A percentile compares a stretch with the other conserved stretches of the same genome.
phyloP scores from a whole-genome alignment of 73 alveolate species.

The Paraurostyla sp. region DNA sequence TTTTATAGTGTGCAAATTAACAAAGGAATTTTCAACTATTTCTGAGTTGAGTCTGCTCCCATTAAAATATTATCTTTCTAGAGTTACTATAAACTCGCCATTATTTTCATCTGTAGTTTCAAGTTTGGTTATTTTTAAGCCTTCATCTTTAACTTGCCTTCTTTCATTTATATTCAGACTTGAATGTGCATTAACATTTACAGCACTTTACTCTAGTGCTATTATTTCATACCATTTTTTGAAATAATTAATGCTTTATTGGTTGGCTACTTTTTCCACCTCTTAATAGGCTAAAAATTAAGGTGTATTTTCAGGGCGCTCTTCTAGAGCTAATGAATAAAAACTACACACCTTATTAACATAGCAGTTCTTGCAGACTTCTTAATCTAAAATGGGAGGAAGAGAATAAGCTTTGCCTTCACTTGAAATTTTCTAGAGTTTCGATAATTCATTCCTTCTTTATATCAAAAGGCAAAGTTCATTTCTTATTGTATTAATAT shows the following conservation, averaged over 20 bases:
- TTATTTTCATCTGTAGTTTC: not conserved
- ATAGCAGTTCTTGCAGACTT: conserved; percentile 53
- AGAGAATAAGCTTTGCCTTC: conserved; percentile 59
- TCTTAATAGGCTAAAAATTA: conserved; percentile 46
- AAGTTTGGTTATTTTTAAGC: conserved; percentile 12
- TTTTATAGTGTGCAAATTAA: conserved; percentile 24
- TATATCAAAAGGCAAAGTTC: conserved; percentile 48
- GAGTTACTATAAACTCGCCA: conserved; percentile 11
- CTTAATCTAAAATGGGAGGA: conserved; percentile 55
- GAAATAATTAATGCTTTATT: conserved; percentile 38
- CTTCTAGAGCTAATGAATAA: conserved; percentile 58
- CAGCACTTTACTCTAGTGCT: conserved; percentile 46
- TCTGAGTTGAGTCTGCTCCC: conserved; percentile 24
- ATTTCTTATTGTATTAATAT: conserved; percentile 46
- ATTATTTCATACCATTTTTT: conserved; percentile 64
- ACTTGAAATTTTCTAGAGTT: conserved; percentile 37
- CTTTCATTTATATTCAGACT: conserved; percentile 31
- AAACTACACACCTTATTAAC: conserved; percentile 48
- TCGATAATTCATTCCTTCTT: conserved; percentile 70
- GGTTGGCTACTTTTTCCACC: conserved; percentile 6
- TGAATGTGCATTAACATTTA: not conserved
- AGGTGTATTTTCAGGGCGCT: conserved; percentile 15
- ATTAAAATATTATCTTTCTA: conserved; percentile 35
- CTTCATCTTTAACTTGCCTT: conserved; percentile 47
- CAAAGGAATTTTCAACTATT: conserved; percentile 35